These are phyloP conservation scores for Colletotrichum sp. DNA, from an alignment of 2,329 filamentous ascomycete species.

Conservation along the genomic window DNA sequence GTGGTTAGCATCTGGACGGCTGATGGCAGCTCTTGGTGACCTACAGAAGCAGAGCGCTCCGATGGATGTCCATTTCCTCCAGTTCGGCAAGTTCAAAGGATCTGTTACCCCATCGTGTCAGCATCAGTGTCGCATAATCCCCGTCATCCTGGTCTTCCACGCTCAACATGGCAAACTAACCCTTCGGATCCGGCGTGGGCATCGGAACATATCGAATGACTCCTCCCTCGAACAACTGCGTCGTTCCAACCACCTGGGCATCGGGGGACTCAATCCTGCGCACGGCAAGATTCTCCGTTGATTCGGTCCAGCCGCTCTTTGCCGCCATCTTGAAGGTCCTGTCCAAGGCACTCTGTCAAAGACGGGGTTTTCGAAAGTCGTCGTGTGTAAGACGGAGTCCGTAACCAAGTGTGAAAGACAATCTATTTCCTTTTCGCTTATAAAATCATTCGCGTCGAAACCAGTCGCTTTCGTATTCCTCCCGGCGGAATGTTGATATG, in stretches of 20 bases:
- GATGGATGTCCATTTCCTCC: conserved; percentile 35
- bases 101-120: conserved; percentile 23
- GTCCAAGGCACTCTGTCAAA: background rate
- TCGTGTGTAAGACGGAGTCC: background rate
- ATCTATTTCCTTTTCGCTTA: background rate
- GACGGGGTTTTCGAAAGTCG: background rate
- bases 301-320: conserved; percentile 23
- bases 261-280: conserved; percentile 22
- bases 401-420: background rate
- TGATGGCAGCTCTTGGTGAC: background rate
- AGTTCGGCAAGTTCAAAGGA: conserved; percentile 33
- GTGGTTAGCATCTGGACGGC: background rate
- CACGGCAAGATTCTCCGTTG: conserved; percentile 24
- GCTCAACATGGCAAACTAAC: background rate
- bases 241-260: conserved; percentile 28
- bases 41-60: conserved; percentile 33
- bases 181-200: conserved; percentile 35
- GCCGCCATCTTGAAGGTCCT: conserved; percentile 16
- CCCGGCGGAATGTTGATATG: conserved; percentile 5
- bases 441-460: background rate
- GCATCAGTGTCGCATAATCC: background rate
- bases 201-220: conserved; percentile 28
- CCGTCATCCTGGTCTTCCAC: background rate
- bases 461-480: conserved; percentile 11
- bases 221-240: conserved; percentile 25